These are phyloP conservation scores for Cladophialophora chaetospira DNA, from an alignment of 2,329 filamentous ascomycete species.

Conservation along the genomic window DNA sequence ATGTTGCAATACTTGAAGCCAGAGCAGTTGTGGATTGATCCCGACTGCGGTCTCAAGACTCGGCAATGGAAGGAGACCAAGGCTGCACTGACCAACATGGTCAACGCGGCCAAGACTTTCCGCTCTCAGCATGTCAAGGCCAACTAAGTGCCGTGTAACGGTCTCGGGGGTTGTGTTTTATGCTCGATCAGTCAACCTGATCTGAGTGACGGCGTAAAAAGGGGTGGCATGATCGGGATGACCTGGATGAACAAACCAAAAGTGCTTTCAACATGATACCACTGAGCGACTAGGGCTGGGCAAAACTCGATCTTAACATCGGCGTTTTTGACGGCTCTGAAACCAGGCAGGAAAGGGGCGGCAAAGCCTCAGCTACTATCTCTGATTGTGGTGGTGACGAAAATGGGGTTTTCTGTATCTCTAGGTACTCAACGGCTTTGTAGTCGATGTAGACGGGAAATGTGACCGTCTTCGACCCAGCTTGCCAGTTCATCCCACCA, in stretches of 20 bases:
- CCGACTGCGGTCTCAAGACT: constrained; percentile 99
- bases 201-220: constrained; percentile 23
- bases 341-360: constrained; percentile 16
- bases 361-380: too few relatives aligned
- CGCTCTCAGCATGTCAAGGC: constrained; percentile 71
- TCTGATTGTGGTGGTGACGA: too few relatives aligned
- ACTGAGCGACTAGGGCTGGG: constrained; percentile 28
- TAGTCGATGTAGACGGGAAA: too few relatives aligned
- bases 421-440: too few relatives aligned
- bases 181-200: constrained; percentile 32
- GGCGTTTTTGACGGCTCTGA: constrained; percentile 31
- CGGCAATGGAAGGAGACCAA: constrained; percentile 99
- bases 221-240: constrained; percentile 12
- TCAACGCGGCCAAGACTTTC: constrained; percentile 96
- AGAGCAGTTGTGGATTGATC: constrained; percentile 99
- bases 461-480: too few relatives aligned
- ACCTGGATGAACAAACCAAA: constrained; percentile 24
- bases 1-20: constrained; percentile 97
- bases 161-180: constrained; percentile 10
- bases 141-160: constrained; percentile 19
- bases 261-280: constrained; percentile 36
- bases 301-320: constrained; percentile 36
- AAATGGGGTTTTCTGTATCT: too few relatives aligned
- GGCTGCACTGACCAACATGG: constrained; percentile 93
- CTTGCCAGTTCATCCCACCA: too few relatives aligned